A percentile compares a stretch with the other conserved stretches of the same genome.
Conservation (phyloP, 148 eudicot genomes). For the Rhododendron simsii region DNA sequence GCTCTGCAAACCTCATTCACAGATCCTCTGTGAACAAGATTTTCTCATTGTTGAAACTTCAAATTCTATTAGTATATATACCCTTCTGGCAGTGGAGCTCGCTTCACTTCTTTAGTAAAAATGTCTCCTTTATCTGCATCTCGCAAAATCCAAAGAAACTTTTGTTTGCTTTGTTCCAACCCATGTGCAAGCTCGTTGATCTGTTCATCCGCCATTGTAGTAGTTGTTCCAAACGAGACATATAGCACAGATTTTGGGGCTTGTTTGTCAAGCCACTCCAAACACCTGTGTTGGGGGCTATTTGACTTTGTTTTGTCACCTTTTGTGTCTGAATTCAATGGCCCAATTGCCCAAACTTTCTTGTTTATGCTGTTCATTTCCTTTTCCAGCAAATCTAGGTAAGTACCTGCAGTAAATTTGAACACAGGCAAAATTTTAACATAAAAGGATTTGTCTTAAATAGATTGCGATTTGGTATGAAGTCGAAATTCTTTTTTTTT, state of each 20-base stretch:
- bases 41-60: too few relatives aligned
- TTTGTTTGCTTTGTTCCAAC: conserved; percentile 4
- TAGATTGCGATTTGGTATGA: too few relatives aligned
- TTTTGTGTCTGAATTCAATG: neutral
- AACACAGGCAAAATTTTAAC: too few relatives aligned
- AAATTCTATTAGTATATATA: too few relatives aligned
- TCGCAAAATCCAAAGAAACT: conserved; percentile 15
- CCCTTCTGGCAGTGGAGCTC: neutral
- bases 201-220: conserved; percentile 2
- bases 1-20: too few relatives aligned
- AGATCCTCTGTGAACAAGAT: too few relatives aligned
- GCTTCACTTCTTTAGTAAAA: neutral
- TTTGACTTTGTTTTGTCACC: neutral
- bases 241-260: neutral
- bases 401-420: neutral
- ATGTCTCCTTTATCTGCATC: conserved; percentile 1
- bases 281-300: neutral
- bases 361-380: too few relatives aligned
- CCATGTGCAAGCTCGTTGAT: conserved; percentile 8
- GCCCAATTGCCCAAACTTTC: too few relatives aligned
- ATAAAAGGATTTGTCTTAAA: too few relatives aligned
- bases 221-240: neutral
- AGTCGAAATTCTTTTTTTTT: too few relatives aligned
- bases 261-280: neutral
- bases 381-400: conserved; percentile 18